Evolutionary conservation across 192 early-diverging fungal genomes (phyloP), one percentile per base, ranked within the genome.

Genomic region (Backusella westeae): DNA sequence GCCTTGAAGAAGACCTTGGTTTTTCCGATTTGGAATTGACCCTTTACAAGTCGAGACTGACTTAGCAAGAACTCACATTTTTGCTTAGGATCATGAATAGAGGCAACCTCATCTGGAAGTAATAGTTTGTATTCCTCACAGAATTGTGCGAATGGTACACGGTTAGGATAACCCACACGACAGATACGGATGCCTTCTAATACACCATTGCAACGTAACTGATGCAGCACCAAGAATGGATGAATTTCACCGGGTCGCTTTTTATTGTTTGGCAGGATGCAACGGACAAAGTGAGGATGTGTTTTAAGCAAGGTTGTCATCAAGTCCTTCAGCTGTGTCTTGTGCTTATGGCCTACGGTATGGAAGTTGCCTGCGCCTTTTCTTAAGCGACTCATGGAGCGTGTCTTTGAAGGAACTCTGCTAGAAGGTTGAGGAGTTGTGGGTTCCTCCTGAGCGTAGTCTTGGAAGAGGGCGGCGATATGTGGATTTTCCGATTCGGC

Each of bases 1-100:
- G 97, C 92, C 6, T 93, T 87, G 92, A 99, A 99, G 82, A 99
- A 99, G 41, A 99, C 94, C 83, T 99, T 98, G 69, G 90, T 96
- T 49, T 87, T 89, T 36, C 98, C 98, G 59, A 99, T 88, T 8
- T 95, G 88, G 78, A 93, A 99, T 81, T 94, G 91, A 53, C 83
- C 78, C 73, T 97, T 96, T 73, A 97, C 85, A 69, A 87, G 82
- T 32, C 95, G 73, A 0, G 85, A 87, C 12, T 26, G 29, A 4
- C 94, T 89, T 14, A 99, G 84, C 10, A 99, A 82, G 26, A 90
- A 81, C 68, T 94, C 89, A 2, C 93, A 93, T 1, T 95, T 94
- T 68, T 93, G 91, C 36, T 93, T 90, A 44, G 94, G 94, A 84
- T 99, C 95, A 66, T 95, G 90, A 76, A 93, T 96, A 15, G 93